These are phyloP conservation scores for Dicorynia guianensis DNA, from an alignment of 306 rosid genomes.

Conservation along the genomic window DNA sequence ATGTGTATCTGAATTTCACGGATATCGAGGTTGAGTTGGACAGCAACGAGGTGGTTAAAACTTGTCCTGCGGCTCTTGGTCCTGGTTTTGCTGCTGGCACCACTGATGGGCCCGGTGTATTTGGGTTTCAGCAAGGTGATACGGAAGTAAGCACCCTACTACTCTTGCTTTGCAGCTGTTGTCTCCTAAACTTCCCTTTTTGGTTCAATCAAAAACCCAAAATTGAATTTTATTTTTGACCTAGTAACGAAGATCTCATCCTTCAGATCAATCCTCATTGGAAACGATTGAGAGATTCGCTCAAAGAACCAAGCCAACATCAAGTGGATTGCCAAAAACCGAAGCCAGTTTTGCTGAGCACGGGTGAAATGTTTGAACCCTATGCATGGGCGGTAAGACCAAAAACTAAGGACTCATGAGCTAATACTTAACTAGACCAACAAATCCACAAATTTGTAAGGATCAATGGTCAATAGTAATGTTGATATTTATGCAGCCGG, in stretches of 20 bases:
- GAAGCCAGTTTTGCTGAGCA: constrained; percentile 73
- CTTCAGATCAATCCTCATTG: constrained; percentile 65
- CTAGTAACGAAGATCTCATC: constrained; percentile 12
- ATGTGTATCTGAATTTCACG: constrained; percentile 72
- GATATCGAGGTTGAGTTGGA: constrained; percentile 63
- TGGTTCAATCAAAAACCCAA: no score
- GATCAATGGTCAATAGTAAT: constrained; percentile 1
- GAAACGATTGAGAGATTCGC: constrained; percentile 55
- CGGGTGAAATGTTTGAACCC: constrained; percentile 82
- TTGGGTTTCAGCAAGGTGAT: constrained; percentile 90
- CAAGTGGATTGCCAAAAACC: constrained; percentile 83
- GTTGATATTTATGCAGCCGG: constrained; percentile 68
- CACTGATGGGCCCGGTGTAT: constrained; percentile 83
- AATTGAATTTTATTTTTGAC: not conserved
- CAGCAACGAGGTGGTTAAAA: constrained; percentile 55
- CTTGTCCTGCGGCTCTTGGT: constrained; percentile 92
- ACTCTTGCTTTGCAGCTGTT: not conserved
- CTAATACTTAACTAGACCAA: constrained; percentile 8
- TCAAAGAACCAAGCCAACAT: constrained; percentile 66
- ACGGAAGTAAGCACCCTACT: constrained; percentile 50
- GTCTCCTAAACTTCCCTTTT: not conserved
- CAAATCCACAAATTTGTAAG: constrained; percentile 3
- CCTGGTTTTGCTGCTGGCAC: constrained; percentile 97
- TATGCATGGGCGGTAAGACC: constrained; percentile 86
- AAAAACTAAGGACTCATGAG: not conserved